Evolutionary conservation across 192 early-diverging fungal genomes (phyloP), one percentile per base, ranked within the genome.

Genomic region (Geranomyces michiganensis): DNA sequence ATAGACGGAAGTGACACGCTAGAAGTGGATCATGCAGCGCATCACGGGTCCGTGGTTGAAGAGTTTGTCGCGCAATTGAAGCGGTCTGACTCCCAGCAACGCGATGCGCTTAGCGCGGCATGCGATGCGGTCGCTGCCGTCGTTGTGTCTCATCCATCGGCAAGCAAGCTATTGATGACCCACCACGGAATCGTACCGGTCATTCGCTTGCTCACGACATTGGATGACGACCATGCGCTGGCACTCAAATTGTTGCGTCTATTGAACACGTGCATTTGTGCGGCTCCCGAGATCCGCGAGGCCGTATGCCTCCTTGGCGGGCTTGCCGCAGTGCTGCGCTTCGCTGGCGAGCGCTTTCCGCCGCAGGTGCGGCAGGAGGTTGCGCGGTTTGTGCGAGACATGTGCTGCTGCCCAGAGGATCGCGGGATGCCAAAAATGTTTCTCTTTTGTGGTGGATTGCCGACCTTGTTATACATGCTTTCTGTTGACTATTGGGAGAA

Each of bases 401-500:
- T 87, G 51, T 53, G 51, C 51, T 53, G 51, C 30, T 88, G 86
- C 45, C 64, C 76, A 27, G 75, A 76, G 9, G 83, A 75, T 26
- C 65, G 82, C 0, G 22, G 78, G 19, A 82, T 83, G 31, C 75
- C 87, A 1, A 87, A 84, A 45, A 84, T 87, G 79, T 86, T 88
- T 63, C 67, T 89, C 47, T 84, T 85, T 13, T 89, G 87, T 63
- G 76, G 84, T 15, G 86, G 84, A 0, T 60, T 87, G 1, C 56
- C 79, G 31, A 73, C 81, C 4, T 51, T 89, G 15, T 78, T 86
- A 19, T 72, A 79, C 0, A 78, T 88, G 58, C 64, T 89, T 47
- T 69, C 77, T 19, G 82, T 69, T 17, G 78, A 81, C 49, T 89
- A 87, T 67, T 12, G 48, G 5, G 72, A 69, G 21, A 65, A 79